Base-by-base conservation (phyloP, 306 rosid species). In the Vachellia collinsii region DNA sequence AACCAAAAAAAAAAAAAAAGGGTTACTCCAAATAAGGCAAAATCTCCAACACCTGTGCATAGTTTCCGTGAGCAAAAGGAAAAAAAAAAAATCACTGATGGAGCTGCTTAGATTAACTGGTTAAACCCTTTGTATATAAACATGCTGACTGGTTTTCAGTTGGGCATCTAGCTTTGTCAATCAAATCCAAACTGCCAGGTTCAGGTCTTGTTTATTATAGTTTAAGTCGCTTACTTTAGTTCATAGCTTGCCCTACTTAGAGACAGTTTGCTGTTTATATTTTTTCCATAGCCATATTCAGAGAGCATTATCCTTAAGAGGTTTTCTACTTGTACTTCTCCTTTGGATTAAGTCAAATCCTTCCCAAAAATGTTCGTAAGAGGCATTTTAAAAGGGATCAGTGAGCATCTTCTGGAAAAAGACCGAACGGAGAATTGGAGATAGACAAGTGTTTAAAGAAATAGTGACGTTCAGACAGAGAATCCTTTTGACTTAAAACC, bases 1-100 rank as follows among this genome's bases (percentile, higher is more conserved):
- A n/a, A n/a, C n/a, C 34, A 29, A 29, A 29, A 29, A 29, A 29
- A 29, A 29, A 29, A 29, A n/a, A n/a, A n/a, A n/a, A 5, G 36
- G 77, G 80, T 8, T 81, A 59, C 82, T 70, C 67, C 59, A 48
- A 69, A 77, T 25, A 22, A 63, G 74, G 70, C 69, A 79, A 58
- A 36, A 41, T 76, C 64, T 56, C 65, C 75, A 43, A 68, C 38
- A 17, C 61, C 3, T 87, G 86, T 87, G 72, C n/a, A 84, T 84
- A 84, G 29, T 75, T 77, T 75, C 65, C 81, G 44, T 70, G 34
- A 75, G 3, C 3, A 8, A 53, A 51, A 56, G 58, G 0, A 78
- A 51, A 36, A 38, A 42, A 29, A 42, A 47, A 36, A 13, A 5
- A 58, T 42, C 82, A 48, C 79, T 48, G 63, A 6, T 68, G 76